These are phyloP conservation scores for Protomyces macrosporus DNA, from an alignment of 1,139 yeast species.

Conservation along the genomic window DNA sequence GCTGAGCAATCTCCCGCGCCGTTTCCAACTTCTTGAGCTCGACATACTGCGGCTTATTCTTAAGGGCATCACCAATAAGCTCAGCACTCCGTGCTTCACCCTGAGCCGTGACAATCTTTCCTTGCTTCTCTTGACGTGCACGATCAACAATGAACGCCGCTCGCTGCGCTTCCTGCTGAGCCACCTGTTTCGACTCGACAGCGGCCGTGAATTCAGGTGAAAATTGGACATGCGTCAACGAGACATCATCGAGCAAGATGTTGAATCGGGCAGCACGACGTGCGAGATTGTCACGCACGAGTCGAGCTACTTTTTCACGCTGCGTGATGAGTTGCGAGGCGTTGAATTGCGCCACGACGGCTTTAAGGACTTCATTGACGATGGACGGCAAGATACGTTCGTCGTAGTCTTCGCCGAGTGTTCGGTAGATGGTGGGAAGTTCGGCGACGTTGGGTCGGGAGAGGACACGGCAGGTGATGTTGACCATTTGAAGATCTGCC, in stretches of 20 bases:
- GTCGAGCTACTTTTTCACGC: slow-evolving; percentile 89
- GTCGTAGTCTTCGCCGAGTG: slow-evolving; percentile 89
- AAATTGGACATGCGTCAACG: slow-evolving; percentile 68
- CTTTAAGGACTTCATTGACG: slow-evolving; percentile 91
- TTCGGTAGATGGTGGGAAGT: slow-evolving; percentile 79
- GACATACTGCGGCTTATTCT: slow-evolving; percentile 61
- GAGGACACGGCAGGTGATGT: slow-evolving; percentile 93
- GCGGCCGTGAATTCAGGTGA: slow-evolving; percentile 97
- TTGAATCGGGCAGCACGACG: slow-evolving; percentile 90
- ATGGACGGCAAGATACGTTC: slow-evolving; percentile 94
- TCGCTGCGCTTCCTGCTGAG: slow-evolving; percentile 98
- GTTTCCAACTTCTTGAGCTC: slow-evolving; percentile 95
- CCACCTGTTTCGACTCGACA: slow-evolving; percentile 97
- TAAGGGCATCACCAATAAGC: slow-evolving; percentile 97
- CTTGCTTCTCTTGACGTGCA: slow-evolving; percentile 95
- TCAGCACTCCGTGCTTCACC: slow-evolving; percentile 99
- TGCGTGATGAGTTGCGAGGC: slow-evolving; percentile 97
- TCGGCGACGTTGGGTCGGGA: slow-evolving; percentile 78
- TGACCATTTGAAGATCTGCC: slow-evolving; percentile 84
- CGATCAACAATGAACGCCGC: slow-evolving; percentile 96
- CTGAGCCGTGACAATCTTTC: slow-evolving; percentile 89
- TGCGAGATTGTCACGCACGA: slow-evolving; percentile 83
- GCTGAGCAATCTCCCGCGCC: slow-evolving; percentile 89
- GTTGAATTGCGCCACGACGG: slow-evolving; percentile 96
- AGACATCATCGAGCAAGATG: slow-evolving; percentile 86